Evolutionary conservation across 2,329 filamentous ascomycete genomes (phyloP), one percentile per base, ranked within the genome.

Genomic region (Hypoxylon sp.): DNA sequence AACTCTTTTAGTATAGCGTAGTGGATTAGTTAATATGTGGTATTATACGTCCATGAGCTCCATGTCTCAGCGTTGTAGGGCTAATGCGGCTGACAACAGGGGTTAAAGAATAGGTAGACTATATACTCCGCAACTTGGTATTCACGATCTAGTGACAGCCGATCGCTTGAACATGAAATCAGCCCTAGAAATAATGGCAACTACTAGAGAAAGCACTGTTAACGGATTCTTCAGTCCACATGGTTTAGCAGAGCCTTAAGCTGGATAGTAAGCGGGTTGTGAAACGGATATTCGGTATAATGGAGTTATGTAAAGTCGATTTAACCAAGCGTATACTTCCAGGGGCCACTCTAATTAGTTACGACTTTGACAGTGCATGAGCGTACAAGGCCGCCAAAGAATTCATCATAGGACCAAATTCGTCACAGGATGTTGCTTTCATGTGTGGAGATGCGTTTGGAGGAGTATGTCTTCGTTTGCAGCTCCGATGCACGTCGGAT

Each of bases 21-120:
- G n/a, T 55, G 24, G 52, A 19, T 21, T 17, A 31, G 2, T 7
- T 2, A 17, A 11, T 31, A n/a, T 15, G 10, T 39, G 21, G 24
- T 8, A 31, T 32, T 24, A 31, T 55, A 29, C n/a, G 13, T 8
- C 10, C 11, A 17, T 4, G 13, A 29, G 46, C 13, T 29, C 13
- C 29, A 29, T 50, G 8, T n/a, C n/a, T 2, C 7, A 46, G 24
- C 8, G 11, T 44, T 55, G n/a, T 46, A 46, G 11, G 52, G 37
- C 35, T 55, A 44, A 44, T 44, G 24, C 37, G 37, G 52, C 21
- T 55, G 37, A 31, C 8, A 17, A 21, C 15, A 44, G n/a, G 24
- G 37, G 13, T 54, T 24, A 19, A 13, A n/a, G 21, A 21, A 24
- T 27, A 27, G 10, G n/a, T 27, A 27, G 10, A 53, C 6, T 27